Percentiles rank a stretch among this genome's conserved stretches.
Evolutionary conservation across 2,329 filamentous ascomycete species (phyloP).

Genomic region (Lachnellula cervina): DNA sequence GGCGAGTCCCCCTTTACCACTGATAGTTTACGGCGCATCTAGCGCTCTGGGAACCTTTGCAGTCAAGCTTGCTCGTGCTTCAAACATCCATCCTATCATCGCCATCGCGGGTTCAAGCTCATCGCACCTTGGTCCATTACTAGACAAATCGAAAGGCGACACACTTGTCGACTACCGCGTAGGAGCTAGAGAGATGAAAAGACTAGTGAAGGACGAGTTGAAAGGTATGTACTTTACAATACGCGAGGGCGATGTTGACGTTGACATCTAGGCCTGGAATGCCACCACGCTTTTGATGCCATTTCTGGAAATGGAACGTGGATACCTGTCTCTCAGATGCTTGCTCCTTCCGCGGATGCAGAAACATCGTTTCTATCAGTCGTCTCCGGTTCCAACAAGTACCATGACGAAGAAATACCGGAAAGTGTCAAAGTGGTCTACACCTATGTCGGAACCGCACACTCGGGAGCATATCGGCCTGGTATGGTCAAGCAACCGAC

Average conservation of each 20-base stretch:
- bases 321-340: slow-evolving; percentile 14
- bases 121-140: slow-evolving; percentile 40
- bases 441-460: slow-evolving; percentile 13
- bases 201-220: slow-evolving; percentile 3
- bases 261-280: background rate
- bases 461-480: slow-evolving; percentile 11
- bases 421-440: slow-evolving; percentile 8
- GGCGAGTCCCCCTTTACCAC: slow-evolving; percentile 3
- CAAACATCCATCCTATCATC: slow-evolving; percentile 54
- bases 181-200: slow-evolving; percentile 37
- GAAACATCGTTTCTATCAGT: slow-evolving; percentile 35
- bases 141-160: slow-evolving; percentile 46
- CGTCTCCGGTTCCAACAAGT: slow-evolving; percentile 8
- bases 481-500: slow-evolving; percentile 13
- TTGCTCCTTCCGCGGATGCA: slow-evolving; percentile 34
- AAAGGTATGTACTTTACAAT: background rate
- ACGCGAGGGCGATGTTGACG: background rate
- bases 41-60: slow-evolving; percentile 43
- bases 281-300: slow-evolving; percentile 18
- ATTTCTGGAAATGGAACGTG: slow-evolving; percentile 14
- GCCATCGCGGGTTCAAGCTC: slow-evolving; percentile 46
- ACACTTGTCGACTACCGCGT: slow-evolving; percentile 50
- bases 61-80: slow-evolving; percentile 42
- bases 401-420: slow-evolving; percentile 9
- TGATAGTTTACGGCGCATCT: slow-evolving; percentile 24